Percentiles rank a stretch among this genome's conserved stretches.
phyloP scores from a whole-genome alignment of 2,329 filamentous ascomycete species.

The Beauveria bassiana region DNA sequence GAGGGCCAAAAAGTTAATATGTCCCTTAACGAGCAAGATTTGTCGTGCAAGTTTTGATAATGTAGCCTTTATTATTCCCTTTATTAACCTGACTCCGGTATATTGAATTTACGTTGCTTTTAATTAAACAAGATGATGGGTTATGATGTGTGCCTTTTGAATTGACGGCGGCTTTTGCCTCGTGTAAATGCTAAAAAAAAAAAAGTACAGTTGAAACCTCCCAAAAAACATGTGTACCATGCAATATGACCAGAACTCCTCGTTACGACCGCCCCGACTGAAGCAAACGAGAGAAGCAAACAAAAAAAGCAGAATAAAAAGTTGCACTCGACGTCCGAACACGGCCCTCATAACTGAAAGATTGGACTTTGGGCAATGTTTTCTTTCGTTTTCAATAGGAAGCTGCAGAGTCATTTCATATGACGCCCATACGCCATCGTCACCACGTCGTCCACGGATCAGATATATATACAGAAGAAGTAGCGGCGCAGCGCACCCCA shows the following conservation, averaged over 20 bases:
- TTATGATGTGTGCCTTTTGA: neutral
- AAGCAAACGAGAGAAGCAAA: neutral
- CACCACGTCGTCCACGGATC: neutral
- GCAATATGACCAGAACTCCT: constrained; percentile 1
- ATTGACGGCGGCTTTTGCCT: neutral
- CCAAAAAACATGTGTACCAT: neutral
- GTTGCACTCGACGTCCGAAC: neutral
- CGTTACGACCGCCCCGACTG: neutral
- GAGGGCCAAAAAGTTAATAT: constrained; percentile 11
- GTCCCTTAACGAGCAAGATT: constrained; percentile 14
- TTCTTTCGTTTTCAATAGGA: too few relatives aligned
- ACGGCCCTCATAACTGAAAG: too few relatives aligned
- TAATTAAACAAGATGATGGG: neutral
- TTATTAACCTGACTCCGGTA: constrained; percentile 17
- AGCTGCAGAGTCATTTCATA: neutral
- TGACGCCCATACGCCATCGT: neutral
- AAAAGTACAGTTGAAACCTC: neutral
- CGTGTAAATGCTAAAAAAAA: constrained; percentile 4
- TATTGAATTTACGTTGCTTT: neutral
- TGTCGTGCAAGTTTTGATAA: constrained; percentile 26
- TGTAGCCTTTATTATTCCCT: constrained; percentile 27
- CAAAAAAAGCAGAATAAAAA: neutral
- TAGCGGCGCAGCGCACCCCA: neutral
- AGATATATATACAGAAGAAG: neutral
- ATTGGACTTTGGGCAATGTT: neutral